These are phyloP conservation scores for Pyricularia pennisetigena DNA, from an alignment of 2,329 filamentous ascomycete genomes.

Conservation along the genomic window DNA sequence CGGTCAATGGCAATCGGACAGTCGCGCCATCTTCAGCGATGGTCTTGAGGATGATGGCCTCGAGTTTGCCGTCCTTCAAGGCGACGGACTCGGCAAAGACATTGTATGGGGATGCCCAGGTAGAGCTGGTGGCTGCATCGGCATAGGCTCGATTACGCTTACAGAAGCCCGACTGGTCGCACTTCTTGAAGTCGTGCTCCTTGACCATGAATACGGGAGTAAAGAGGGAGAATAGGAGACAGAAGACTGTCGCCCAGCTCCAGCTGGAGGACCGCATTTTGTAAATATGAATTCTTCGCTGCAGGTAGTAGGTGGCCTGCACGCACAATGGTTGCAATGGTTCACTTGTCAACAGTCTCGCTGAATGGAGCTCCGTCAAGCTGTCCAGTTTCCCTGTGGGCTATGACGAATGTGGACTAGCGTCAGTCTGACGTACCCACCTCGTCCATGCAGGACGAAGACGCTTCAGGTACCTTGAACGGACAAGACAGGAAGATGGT, in stretches of 20 bases:
- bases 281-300: not conserved
- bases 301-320: not conserved
- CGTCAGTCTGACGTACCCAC: not conserved
- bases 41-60: constrained; percentile 74
- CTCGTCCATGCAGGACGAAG: no score
- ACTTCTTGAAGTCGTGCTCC: constrained; percentile 95
- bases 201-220: constrained; percentile 66
- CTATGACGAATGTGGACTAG: not conserved
- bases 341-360: not conserved
- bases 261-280: constrained; percentile 2
- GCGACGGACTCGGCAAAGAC: constrained; percentile 62
- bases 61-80: constrained; percentile 71
- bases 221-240: not conserved
- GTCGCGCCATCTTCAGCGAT: constrained; percentile 55
- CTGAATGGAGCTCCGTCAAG: not conserved
- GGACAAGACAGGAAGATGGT: no score
- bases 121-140: constrained; percentile 57
- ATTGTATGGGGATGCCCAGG: constrained; percentile 74
- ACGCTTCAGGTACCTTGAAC: no score
- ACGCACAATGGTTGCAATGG: not conserved
- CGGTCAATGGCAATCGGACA: constrained; percentile 69
- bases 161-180: constrained; percentile 92
- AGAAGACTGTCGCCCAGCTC: not conserved
- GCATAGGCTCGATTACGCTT: constrained; percentile 88
- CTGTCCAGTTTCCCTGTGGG: not conserved